Evolutionary conservation across 2,329 filamentous ascomycete genomes (phyloP), one percentile per base, ranked within the genome.

Genomic region (Microthyrium microscopicum): DNA sequence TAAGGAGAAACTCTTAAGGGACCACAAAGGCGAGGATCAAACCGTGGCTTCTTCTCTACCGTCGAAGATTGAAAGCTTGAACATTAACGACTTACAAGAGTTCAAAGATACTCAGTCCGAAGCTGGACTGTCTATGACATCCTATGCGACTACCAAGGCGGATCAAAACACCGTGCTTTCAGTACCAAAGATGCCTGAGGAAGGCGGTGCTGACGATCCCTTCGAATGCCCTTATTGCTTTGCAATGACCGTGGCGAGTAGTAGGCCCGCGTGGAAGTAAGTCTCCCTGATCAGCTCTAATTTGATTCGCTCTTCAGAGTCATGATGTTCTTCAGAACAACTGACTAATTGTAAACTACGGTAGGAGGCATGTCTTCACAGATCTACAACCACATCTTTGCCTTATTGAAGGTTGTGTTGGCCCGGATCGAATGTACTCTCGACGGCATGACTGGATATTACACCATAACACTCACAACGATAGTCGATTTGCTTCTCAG

Each of bases 201-300:
- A 44, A 19, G 41, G 41, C 5, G 32, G 35, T n/a, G 34, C 44
- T 12, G 39, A 43, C 5, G 36, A 46, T 2, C 42, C 43, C n/a
- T 54, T 47, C 31, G 43, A 51, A 35, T 54, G 49, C 25, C 48
- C 51, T 16, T 38, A 50, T 13, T 53, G 50, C 33, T 50, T 40
- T 33, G 40, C 38, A 13, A 42, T 52, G 6, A 33, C 49, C 2
- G 40, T 41, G 0, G 40, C 46, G 5, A 38, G 42, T 13, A 44
- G 38, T 4, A 35, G 22, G 19, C 15, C 27, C 9, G 39, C 34
- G 8, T 49, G 44, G 46, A 46, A 45, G 45, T 44, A 42, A 11
- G n/a, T n/a, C n/a, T n/a, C n/a, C n/a, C n/a, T n/a, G n/a, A n/a
- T n/a, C n/a, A n/a, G n/a, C n/a, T n/a, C n/a, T n/a, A n/a, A n/a